Base-by-base conservation (phyloP, 2,329 filamentous ascomycete species). In the Apiospora phragmitis region DNA sequence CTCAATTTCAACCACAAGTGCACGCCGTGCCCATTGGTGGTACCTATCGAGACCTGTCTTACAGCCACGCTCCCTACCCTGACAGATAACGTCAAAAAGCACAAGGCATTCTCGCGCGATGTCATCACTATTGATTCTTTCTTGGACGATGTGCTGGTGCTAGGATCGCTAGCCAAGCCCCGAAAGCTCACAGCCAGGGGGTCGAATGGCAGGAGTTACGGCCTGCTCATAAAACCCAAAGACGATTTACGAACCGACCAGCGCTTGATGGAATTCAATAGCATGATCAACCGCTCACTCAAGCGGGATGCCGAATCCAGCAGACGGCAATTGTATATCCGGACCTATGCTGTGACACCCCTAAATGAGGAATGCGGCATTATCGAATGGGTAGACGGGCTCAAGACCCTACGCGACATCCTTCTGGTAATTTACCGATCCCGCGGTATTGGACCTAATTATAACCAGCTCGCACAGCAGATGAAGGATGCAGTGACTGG, bases 221-320 rank as follows among this genome's bases (percentile, higher is more conserved):
- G 94, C 74, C 89, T 99, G 9, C 87, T 99, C 70, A 97, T 97
- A 85, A 99, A 99, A 79, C 97, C 96, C 11, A 98, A 98, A 80
- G 96, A 99, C 79, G 97, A 99, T 80, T 88, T 99, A 32, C 92
- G 96, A 68, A 99, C 97, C 75, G 97, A 99, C 77, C 95, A 98
- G 80, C 94, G 96, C 68, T 90, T 99, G 26, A 99, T 99, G 95
- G 97, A 99, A 79, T 99, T 99, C 85, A 99, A 98, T 80, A 91
- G 92, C 65, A 96, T 98, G 89, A 98, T 99, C 84, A 99, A 99
- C 80, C 89, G 96, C 71, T 94, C 95, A 3, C 83, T 99, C 70
- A 97, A 98, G 79, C 91, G 93, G 72, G 95, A 98, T 77, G 91
- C 95, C 2, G 95, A 98, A 79, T 93, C 94, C 21, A 97, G 93